These are phyloP conservation scores for Hanseniaspora opuntiae DNA, from an alignment of 805 yeast genomes.

Conservation along the genomic window DNA sequence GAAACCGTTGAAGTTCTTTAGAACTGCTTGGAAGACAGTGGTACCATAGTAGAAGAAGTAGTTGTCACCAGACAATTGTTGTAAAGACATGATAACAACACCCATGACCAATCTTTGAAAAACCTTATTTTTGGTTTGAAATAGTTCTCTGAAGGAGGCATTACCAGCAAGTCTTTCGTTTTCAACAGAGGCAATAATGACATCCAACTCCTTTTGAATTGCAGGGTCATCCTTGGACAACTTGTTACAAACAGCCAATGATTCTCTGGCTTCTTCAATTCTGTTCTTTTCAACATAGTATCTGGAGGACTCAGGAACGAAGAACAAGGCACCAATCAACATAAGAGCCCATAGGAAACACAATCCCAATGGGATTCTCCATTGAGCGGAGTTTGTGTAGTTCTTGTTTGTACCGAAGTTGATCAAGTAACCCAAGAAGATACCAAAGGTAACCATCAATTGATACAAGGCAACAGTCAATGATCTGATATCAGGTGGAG, in stretches of 20 bases:
- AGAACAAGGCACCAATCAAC: conserved; percentile 33
- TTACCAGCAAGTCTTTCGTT: conserved; percentile 45
- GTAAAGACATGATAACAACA: conserved; percentile 42
- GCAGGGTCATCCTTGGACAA: conserved; percentile 32
- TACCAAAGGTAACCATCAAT: conserved; percentile 48
- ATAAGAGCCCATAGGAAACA: conserved; percentile 30
- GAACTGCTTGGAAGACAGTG: conserved; percentile 16
- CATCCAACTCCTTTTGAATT: conserved; percentile 37
- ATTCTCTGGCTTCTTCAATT: conserved; percentile 39
- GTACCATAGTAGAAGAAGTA: conserved; percentile 54
- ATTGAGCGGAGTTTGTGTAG: conserved; percentile 36
- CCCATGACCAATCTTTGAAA: conserved; percentile 35
- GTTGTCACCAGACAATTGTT: conserved; percentile 51
- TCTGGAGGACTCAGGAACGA: conserved; percentile 61
- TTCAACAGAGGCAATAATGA: conserved; percentile 43
- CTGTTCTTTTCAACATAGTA: conserved; percentile 37
- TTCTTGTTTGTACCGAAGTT: conserved; percentile 44
- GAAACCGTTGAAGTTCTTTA: conserved; percentile 35
- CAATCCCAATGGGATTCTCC: conserved; percentile 55
- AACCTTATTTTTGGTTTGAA: conserved; percentile 58
- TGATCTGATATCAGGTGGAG: conserved; percentile 50
- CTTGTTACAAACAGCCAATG: conserved; percentile 43
- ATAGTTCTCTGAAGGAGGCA: conserved; percentile 31
- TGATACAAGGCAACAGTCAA: conserved; percentile 49
- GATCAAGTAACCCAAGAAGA: conserved; percentile 54